A percentile compares a stretch with the other conserved stretches of the same genome.
Evolutionary conservation across 495 filamentous ascomycete genomes (phyloP).

Genomic region (Aspergillus baeticus): DNA sequence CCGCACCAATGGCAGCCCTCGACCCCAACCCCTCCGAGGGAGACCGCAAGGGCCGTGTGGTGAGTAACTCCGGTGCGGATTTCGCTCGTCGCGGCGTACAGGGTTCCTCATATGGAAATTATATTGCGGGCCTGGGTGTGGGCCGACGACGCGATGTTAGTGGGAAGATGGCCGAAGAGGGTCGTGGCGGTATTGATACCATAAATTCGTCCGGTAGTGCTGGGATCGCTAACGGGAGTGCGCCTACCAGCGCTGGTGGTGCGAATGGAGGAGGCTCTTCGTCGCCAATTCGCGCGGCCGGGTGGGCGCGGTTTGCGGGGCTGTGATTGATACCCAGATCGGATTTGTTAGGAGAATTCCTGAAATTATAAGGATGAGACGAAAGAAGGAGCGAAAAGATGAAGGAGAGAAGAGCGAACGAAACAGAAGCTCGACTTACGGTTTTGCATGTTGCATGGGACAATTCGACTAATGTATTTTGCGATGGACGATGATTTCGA

Average conservation of each 20-base stretch:
- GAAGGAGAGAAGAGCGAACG: not conserved
- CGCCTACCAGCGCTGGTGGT: too few species aligned
- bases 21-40: conserved; percentile 33
- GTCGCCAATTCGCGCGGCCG: conserved; percentile 33
- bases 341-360: too few species aligned
- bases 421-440: not conserved
- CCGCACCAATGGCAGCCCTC: conserved; percentile 5
- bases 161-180: conserved; percentile 84
- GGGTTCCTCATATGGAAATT: conserved; percentile 55
- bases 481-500: not conserved
- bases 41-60: conserved; percentile 47
- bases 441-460: not conserved
- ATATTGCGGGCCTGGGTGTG: conserved; percentile 50
- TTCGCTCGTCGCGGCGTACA: conserved; percentile 40
- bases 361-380: too few species aligned
- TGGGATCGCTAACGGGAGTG: not conserved
- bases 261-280: too few species aligned
- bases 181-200: conserved; percentile 48
- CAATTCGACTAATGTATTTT: conserved; percentile 1
- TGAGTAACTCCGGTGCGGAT: conserved; percentile 53
- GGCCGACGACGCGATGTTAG: conserved; percentile 67
- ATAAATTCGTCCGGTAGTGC: not conserved
- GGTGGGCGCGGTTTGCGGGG: conserved; percentile 49
- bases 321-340: conserved; percentile 28
- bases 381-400: too few species aligned